Conservation (phyloP, 306 rosid genomes). For the Fagus sylvatica region DNA sequence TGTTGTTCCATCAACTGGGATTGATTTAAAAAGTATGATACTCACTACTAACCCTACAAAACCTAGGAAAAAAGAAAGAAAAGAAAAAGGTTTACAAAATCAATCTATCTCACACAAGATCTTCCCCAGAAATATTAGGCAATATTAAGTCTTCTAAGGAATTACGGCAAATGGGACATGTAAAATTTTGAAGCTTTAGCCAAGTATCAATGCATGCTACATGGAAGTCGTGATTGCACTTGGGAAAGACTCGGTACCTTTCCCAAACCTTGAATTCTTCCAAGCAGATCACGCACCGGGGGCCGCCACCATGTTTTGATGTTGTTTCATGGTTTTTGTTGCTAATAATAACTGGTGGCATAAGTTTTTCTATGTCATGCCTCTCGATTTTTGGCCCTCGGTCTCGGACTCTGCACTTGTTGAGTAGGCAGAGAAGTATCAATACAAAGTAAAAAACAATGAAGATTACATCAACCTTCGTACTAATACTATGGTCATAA, state of each 20-base stretch:
- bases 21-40: no score
- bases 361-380: background rate
- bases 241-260: background rate
- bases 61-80: no score
- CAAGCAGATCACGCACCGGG: background rate
- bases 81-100: no score
- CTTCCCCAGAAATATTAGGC: background rate
- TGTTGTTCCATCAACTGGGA: no score
- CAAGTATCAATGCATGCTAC: background rate
- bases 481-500: background rate
- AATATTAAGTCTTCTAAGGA: background rate
- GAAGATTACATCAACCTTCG: no score
- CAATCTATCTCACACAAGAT: background rate
- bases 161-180: background rate
- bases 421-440: background rate
- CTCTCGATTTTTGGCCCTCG: background rate
- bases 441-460: background rate
- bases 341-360: background rate
- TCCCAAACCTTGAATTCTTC: background rate
- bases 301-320: background rate
- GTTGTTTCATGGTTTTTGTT: no score
- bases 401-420: background rate
- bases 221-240: background rate
- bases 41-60: no score
- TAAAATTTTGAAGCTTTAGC: background rate